These are phyloP conservation scores for Kodamaea laetipori DNA, from an alignment of 805 yeast species.

Conservation along the genomic window DNA sequence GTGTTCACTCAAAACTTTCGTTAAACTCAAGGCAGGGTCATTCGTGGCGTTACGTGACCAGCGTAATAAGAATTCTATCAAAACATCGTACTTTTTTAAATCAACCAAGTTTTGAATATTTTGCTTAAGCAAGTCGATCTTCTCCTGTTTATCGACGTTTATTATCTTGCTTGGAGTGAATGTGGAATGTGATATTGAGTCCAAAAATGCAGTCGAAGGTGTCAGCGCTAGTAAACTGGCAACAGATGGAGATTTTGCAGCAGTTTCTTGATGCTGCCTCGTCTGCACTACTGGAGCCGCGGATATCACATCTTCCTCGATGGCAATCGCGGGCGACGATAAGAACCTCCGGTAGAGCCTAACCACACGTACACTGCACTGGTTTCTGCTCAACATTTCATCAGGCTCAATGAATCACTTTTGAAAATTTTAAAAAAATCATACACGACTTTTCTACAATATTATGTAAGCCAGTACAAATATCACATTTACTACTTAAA, in stretches of 20 bases:
- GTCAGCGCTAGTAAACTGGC: slow-evolving; percentile 3
- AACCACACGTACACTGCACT: slow-evolving; percentile 5
- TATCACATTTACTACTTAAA: slow-evolving; percentile 3
- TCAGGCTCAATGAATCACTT: background rate
- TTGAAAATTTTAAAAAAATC: background rate
- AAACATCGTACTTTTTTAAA: slow-evolving; percentile 4
- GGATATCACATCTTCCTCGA: slow-evolving; percentile 1
- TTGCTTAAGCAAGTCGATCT: slow-evolving; percentile 6
- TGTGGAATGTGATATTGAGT: slow-evolving; percentile 5
- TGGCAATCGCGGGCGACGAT: slow-evolving; percentile 5
- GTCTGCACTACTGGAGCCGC: background rate
- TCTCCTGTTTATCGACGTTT: background rate
- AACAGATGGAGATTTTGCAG: background rate
- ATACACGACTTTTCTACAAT: background rate
- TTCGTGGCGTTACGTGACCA: slow-evolving; percentile 6
- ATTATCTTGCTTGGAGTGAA: slow-evolving; percentile 6
- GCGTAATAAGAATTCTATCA: slow-evolving; percentile 7
- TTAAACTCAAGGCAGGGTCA: slow-evolving; percentile 5
- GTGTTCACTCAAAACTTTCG: background rate
- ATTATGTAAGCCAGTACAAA: background rate
- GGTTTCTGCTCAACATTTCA: slow-evolving; percentile 7
- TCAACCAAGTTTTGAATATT: slow-evolving; percentile 9
- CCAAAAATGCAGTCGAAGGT: slow-evolving; percentile 6
- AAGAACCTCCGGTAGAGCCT: slow-evolving; percentile 7
- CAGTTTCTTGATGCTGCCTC: background rate